A percentile compares a stretch with the other conserved stretches of the same genome.
phyloP scores from a whole-genome alignment of 2,329 filamentous ascomycete genomes.

The Knufia fluminis region DNA sequence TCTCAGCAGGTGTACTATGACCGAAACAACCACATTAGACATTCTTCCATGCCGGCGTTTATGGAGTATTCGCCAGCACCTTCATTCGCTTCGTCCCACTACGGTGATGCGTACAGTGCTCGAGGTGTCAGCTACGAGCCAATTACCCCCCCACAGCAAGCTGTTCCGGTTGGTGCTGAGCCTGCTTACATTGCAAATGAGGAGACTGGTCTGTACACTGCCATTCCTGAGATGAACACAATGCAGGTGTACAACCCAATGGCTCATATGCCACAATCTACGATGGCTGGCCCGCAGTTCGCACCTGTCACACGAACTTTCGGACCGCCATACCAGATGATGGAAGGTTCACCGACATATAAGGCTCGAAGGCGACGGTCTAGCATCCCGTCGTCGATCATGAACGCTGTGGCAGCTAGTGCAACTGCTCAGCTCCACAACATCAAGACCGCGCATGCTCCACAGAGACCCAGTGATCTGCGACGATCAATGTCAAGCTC shows the following conservation, averaged over 20 bases:
- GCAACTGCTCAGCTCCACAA: constrained; percentile 39
- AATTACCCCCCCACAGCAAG: constrained; percentile 88
- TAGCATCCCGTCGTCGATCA: constrained; percentile 75
- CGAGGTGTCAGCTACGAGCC: constrained; percentile 94
- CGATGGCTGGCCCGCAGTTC: constrained; percentile 71
- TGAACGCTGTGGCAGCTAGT: constrained; percentile 55
- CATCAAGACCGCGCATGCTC: constrained; percentile 43
- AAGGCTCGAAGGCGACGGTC: constrained; percentile 93
- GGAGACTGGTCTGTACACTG: constrained; percentile 90
- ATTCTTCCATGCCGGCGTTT: constrained; percentile 97
- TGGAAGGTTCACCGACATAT: constrained; percentile 96
- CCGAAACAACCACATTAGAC: constrained; percentile 72
- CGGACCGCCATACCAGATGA: constrained; percentile 78
- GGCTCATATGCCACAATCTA: constrained; percentile 82
- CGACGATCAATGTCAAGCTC: constrained; percentile 84
- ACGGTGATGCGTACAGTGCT: constrained; percentile 86
- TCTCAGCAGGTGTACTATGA: constrained; percentile 72
- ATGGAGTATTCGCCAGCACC: constrained; percentile 97
- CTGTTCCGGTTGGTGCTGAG: constrained; percentile 69
- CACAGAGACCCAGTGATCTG: constrained; percentile 79
- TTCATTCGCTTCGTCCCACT: constrained; percentile 97
- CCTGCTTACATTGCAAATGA: constrained; percentile 97
- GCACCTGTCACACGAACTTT: constrained; percentile 57
- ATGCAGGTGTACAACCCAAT: constrained; percentile 74
- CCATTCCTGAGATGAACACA: constrained; percentile 77